phyloP scores from a whole-genome alignment of 2,329 filamentous ascomycete species.

The Scedosporium minutisporum region DNA sequence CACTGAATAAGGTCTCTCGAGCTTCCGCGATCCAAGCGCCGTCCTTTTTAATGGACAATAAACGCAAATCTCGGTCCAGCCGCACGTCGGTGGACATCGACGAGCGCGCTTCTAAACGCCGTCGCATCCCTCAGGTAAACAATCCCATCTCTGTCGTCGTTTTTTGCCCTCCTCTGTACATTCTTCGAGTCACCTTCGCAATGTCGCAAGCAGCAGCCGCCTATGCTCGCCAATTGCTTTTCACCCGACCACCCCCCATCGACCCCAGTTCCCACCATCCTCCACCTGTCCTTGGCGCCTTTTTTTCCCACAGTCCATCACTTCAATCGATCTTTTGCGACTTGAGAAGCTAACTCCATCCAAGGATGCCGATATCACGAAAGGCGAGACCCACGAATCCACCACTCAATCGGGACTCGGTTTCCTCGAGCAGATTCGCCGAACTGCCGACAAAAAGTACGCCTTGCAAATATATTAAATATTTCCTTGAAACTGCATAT shows the following conservation, averaged over 20 bases:
- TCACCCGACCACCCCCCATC: not conserved
- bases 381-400: constrained; percentile 55
- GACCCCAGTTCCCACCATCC: not conserved
- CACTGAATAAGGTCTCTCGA: not conserved
- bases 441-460: constrained; percentile 74
- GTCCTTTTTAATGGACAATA: constrained; percentile 39
- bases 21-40: not conserved
- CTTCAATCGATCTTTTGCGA: not conserved
- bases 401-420: constrained; percentile 63
- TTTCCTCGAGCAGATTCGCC: constrained; percentile 66
- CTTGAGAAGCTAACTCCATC: constrained; percentile 1
- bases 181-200: constrained; percentile 9
- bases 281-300: constrained; percentile 15
- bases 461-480: constrained; percentile 17
- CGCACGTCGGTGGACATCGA: constrained; percentile 32
- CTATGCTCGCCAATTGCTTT: not conserved
- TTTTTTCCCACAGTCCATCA: not conserved
- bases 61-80: constrained; percentile 44
- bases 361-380: constrained; percentile 15
- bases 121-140: constrained; percentile 41
- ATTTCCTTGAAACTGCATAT: not conserved
- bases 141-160: constrained; percentile 10
- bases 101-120: constrained; percentile 46
- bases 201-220: not conserved
- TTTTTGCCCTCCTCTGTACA: not conserved